These are phyloP conservation scores for Neodidymelliopsis sp. DNA, from an alignment of 2,329 filamentous ascomycete genomes.

Conservation along the genomic window DNA sequence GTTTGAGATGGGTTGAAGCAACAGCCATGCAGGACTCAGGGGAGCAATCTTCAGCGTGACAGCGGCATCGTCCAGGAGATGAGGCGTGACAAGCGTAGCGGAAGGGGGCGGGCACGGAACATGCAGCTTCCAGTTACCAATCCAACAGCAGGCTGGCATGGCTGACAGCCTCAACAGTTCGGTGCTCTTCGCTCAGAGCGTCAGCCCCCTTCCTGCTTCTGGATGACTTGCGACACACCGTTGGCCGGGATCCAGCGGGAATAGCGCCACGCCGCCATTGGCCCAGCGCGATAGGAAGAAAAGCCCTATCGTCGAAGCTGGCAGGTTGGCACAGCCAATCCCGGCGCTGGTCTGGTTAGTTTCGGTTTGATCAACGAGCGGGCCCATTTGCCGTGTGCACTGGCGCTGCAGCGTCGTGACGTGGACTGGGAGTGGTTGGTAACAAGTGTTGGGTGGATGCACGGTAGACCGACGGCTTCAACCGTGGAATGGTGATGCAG, in stretches of 20 bases:
- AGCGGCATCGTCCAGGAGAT: constrained; percentile 11
- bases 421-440: constrained; percentile 18
- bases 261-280: constrained; percentile 35
- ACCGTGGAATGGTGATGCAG: constrained; percentile 15
- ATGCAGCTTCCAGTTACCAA: constrained; percentile 23
- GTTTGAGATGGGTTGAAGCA: constrained; percentile 3
- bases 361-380: constrained; percentile 42
- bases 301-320: constrained; percentile 30
- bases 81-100: constrained; percentile 16
- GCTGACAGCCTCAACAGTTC: constrained; percentile 34
- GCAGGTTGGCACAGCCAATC: constrained; percentile 29
- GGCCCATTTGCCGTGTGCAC: constrained; percentile 21
- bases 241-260: constrained; percentile 37
- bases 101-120: constrained; percentile 20
- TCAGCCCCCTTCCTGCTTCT: constrained; percentile 32
- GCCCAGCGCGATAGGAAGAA: constrained; percentile 23
- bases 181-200: constrained; percentile 14
- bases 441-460: constrained; percentile 1
- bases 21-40: constrained; percentile 33
- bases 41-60: constrained; percentile 18
- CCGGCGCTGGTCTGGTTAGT: constrained; percentile 28
- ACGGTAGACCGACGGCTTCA: constrained; percentile 1
- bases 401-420: constrained; percentile 30
- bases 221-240: constrained; percentile 35
- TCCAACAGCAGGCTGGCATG: constrained; percentile 21